Base-by-base conservation (phyloP, 2,329 filamentous ascomycete species). In the Penicillium sp. region DNA sequence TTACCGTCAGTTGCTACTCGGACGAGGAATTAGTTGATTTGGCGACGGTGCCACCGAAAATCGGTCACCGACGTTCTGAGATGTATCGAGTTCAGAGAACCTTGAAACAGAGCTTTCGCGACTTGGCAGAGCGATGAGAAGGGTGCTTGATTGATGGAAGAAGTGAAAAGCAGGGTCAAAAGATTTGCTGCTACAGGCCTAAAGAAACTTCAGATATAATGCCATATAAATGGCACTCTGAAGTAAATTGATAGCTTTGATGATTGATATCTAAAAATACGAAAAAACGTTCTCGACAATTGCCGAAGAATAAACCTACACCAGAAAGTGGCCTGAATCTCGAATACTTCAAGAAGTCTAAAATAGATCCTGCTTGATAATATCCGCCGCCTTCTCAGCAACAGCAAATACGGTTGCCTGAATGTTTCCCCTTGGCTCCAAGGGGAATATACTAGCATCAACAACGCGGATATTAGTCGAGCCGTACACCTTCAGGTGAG, bases 341-440 rank as follows among this genome's bases (percentile, higher is more conserved):
- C 18, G n/a, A 18, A 39, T 7, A 26, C 23, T 6, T 6, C 18
- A 5, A 10, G 7, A 26, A 10, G 1, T 6, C 32, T 50, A 42
- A 18, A 27, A 11, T 2, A 50, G 5, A 13, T 53, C 56, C 44
- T 55, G 30, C 34, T 60, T 62, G 40, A 70, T 67, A 0, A 69
- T 56, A 59, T 72, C 70, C 1, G 66, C 64, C 11, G 64, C 69
- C 54, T 70, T 70, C 56, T 72, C 68, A 2, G 67, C 69, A 46
- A 70, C 64, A 7, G 67, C 63, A 64, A 68, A 77, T 13, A 76
- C 61, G 10, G 67, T 70, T 11, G 66, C 63, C 51, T 71, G 67
- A 13, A 74, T 68, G 61, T 76, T 72, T 5, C 71, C 73, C 10
- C 70, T 62, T 3, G 70, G 68, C 19, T 72, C 56, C 19, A 73